Percentiles rank a stretch among this genome's conserved stretches.
phyloP scores from a whole-genome alignment of 345 rosid species.

The Eucalyptus pauciflora region DNA sequence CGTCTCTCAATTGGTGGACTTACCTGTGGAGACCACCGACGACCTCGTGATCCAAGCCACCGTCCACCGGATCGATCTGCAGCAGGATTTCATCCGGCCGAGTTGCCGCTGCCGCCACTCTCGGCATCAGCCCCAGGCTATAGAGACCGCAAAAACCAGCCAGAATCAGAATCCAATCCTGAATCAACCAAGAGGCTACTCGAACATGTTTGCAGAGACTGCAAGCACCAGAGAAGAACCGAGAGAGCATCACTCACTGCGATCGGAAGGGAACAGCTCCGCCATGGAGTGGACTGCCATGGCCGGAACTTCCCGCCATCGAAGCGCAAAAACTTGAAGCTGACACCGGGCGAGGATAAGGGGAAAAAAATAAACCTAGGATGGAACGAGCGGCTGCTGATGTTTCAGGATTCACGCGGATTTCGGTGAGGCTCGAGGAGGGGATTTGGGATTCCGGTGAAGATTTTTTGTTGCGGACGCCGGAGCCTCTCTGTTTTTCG shows the following conservation, averaged over 20 bases:
- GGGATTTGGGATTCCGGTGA: neutral
- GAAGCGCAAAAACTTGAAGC: neutral
- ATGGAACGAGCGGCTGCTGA: neutral
- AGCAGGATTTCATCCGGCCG: constrained; percentile 64
- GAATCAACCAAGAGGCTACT: neutral
- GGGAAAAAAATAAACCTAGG: neutral
- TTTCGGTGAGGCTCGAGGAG: neutral
- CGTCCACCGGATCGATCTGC: constrained; percentile 73
- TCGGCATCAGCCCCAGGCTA: constrained; percentile 38
- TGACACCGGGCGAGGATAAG: neutral
- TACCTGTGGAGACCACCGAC: constrained; percentile 59
- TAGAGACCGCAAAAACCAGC: neutral
- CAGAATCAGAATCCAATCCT: neutral
- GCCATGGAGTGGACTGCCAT: constrained; percentile 41
- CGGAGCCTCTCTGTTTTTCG: neutral
- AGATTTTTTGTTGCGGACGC: neutral
- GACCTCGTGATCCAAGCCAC: constrained; percentile 53
- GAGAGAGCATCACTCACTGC: constrained; percentile 7
- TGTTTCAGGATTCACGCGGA: no score
- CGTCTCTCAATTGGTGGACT: constrained; percentile 53
- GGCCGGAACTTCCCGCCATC: constrained; percentile 43
- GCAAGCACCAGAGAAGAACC: neutral
- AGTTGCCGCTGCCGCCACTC: constrained; percentile 18
- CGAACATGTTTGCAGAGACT: neutral
- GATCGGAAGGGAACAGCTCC: constrained; percentile 67